Evolutionary conservation across 176 grass and related monocot genomes (phyloP), one percentile per base, ranked within the genome.

Genomic region (Oropetium thomaeum): DNA sequence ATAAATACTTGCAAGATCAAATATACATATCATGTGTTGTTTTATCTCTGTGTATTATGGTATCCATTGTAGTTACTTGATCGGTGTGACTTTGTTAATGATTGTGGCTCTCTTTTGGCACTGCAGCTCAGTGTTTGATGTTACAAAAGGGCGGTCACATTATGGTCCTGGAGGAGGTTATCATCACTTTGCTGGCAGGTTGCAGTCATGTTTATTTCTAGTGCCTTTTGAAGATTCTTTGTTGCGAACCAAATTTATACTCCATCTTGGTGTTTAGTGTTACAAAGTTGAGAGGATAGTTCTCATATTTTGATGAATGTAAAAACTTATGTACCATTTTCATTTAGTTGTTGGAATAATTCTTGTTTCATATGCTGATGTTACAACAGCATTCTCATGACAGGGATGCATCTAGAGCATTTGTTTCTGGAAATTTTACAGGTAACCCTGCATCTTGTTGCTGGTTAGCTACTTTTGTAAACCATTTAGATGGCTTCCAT

Each of bases 341-440:
- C 27, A 43, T 34, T 73, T 17, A 71, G 4, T 67, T 89, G n/a
- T n/a, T n/a, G n/a, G n/a, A n/a, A n/a, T n/a, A n/a, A n/a, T n/a
- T n/a, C n/a, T n/a, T n/a, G 42, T 40, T 77, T 69, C 14, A 20
- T 25, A 43, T 87, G 40, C 64, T 80, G 26, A 72, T 89, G 53
- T 64, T 73, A 45, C 41, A 74, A 73, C 37, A 38, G 5, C 70
- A 80, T 38, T 85, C 34, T 51, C 6, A 53, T 67, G 65, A 47
- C 85, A 98, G 96, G 82, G 96, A 98, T 70, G 96, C 96, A 70
- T 94, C 96, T 58, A 83, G 89, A 29, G 91, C 96, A 58, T 98
- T 92, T 64, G 85, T 94, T 81, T 98, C 91, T 38, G 96, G 96
- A 84, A 98, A 98, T 59, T 98, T 98, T 86, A 87, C 96, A 85